phyloP scores from a whole-genome alignment of 495 filamentous ascomycete species.

The Penicillium malachiteum region DNA sequence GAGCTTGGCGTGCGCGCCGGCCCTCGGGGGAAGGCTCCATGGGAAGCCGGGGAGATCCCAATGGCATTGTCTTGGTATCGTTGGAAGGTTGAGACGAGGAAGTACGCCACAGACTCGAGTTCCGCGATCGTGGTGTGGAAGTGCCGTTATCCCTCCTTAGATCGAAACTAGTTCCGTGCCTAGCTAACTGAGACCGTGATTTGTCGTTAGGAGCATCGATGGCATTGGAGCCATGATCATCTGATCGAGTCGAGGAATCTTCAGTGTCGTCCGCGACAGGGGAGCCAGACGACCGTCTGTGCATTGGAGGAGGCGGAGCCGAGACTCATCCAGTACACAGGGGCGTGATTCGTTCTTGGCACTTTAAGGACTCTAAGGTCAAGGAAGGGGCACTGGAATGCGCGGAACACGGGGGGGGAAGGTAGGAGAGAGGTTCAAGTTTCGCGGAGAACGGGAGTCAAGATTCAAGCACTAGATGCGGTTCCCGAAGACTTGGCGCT shows the following conservation, averaged over 20 bases:
- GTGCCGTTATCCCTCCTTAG: constrained; percentile 40
- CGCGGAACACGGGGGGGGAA: constrained; percentile 9
- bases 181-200: constrained; percentile 41
- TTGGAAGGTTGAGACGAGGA: constrained; percentile 32
- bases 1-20: constrained; percentile 46
- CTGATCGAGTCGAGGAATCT: constrained; percentile 40
- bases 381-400: constrained; percentile 9
- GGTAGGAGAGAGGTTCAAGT: constrained; percentile 4
- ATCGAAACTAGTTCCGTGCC: constrained; percentile 44
- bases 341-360: constrained; percentile 23
- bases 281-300: constrained; percentile 53
- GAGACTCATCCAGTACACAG: constrained; percentile 40
- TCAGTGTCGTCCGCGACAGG: constrained; percentile 50
- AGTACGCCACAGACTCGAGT: constrained; percentile 45
- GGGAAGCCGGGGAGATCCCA: constrained; percentile 43
- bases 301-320: constrained; percentile 47
- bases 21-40: constrained; percentile 41
- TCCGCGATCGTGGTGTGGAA: constrained; percentile 45
- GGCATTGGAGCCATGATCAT: constrained; percentile 38
- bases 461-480: background rate
- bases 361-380: constrained; percentile 9
- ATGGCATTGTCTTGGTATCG: constrained; percentile 42
- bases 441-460: background rate
- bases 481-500: constrained; percentile 1
- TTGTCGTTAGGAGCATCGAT: constrained; percentile 35